phyloP scores from a whole-genome alignment of 2,329 filamentous ascomycete genomes.

The Fusarium sp. region DNA sequence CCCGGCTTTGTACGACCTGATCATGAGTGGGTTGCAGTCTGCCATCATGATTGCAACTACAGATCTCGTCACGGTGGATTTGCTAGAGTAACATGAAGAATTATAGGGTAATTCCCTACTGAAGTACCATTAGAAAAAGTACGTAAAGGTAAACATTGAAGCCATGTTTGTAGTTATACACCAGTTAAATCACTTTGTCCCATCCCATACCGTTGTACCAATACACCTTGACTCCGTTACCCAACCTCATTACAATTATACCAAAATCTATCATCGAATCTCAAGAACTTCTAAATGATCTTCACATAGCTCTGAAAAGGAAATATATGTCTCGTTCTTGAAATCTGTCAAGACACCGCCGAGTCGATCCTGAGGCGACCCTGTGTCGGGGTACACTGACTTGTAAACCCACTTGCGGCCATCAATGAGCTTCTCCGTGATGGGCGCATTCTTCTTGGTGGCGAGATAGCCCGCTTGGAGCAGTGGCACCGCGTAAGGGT shows the following conservation, averaged over 20 bases:
- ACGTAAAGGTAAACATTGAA: constrained; percentile 1
- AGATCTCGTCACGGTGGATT: too few species aligned
- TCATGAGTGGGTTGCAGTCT: neutral
- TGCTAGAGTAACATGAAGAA: neutral
- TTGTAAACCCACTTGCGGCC: constrained; percentile 50
- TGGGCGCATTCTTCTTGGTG: constrained; percentile 41
- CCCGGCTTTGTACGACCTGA: neutral
- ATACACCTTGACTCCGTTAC: constrained; percentile 23
- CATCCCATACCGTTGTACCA: constrained; percentile 5
- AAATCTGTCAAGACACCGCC: constrained; percentile 42
- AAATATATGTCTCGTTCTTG: constrained; percentile 32
- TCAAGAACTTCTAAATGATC: constrained; percentile 20
- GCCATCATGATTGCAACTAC: neutral
- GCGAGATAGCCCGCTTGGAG: constrained; percentile 49
- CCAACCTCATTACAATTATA: constrained; percentile 10
- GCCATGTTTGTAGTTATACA: neutral
- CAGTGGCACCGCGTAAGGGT: constrained; percentile 52
- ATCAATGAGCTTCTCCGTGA: constrained; percentile 50
- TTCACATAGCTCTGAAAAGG: constrained; percentile 25
- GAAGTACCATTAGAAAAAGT: neutral
- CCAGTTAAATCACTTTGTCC: neutral
- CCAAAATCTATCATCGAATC: neutral
- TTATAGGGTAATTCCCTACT: neutral
- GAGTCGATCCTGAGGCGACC: constrained; percentile 20
- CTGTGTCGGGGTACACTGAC: constrained; percentile 22